A percentile compares a stretch with the other conserved stretches of the same genome.
Conservation (phyloP, 352 stramenopile species). For the Globisporangium recalcitrans region DNA sequence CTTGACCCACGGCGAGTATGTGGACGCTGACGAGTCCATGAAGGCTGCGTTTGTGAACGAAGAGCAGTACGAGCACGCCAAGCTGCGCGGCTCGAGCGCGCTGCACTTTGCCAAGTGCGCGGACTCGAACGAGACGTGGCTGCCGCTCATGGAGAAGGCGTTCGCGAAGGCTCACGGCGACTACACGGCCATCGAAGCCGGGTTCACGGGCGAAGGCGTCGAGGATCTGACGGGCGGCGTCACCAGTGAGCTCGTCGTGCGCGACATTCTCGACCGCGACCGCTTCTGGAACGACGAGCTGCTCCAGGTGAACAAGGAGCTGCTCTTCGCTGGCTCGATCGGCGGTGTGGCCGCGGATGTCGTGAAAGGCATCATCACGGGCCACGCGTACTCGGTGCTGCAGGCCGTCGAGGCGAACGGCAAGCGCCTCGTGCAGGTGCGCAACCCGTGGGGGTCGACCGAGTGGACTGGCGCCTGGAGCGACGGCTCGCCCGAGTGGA, state of each 20-base stretch:
- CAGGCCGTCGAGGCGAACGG: conserved; percentile 34
- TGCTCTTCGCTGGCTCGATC: conserved; percentile 32
- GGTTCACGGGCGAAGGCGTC: conserved; percentile 38
- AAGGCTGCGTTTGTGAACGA: conserved; percentile 23
- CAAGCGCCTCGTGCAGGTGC: conserved; percentile 25
- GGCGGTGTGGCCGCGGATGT: not conserved
- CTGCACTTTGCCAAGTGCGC: conserved; percentile 34
- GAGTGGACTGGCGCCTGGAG: conserved; percentile 49
- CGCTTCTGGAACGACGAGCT: conserved; percentile 27
- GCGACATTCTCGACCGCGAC: not conserved
- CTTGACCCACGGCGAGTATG: conserved; percentile 23
- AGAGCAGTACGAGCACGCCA: conserved; percentile 20
- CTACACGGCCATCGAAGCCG: conserved; percentile 62
- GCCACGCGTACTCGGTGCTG: conserved; percentile 55
- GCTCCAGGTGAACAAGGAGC: conserved; percentile 29
- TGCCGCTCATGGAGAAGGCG: conserved; percentile 81
- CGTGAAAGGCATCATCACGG: conserved; percentile 31
- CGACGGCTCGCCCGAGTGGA: conserved; percentile 42
- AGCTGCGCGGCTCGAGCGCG: conserved; percentile 28
- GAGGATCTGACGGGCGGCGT: conserved; percentile 41
- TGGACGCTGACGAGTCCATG: conserved; percentile 11
- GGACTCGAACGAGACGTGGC: conserved; percentile 70
- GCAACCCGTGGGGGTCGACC: conserved; percentile 46
- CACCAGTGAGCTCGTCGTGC: conserved; percentile 23
- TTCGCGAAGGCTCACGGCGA: conserved; percentile 75